A percentile compares a stretch with the other conserved stretches of the same genome.
Conservation (phyloP, 2,329 filamentous ascomycete species). For the Leptoxyphium fumago region DNA sequence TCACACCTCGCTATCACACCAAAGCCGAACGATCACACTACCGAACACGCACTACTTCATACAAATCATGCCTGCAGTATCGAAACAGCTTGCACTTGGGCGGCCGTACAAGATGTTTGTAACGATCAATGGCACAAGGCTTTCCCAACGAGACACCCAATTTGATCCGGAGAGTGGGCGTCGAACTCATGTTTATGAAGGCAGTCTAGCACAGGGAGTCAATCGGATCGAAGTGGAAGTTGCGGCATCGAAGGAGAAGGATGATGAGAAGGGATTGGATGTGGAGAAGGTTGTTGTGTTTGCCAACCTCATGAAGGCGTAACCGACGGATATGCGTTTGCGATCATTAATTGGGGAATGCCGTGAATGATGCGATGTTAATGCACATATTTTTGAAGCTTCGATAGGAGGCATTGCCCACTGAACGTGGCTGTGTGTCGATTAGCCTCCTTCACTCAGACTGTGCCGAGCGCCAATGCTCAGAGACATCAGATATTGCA, state of each 20-base stretch:
- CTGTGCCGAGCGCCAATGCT: too few species aligned
- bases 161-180: constrained; percentile 14
- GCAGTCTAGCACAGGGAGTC: constrained; percentile 53
- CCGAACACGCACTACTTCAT: constrained; percentile 54
- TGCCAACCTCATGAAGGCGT: constrained; percentile 49
- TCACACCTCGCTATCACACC: constrained; percentile 49
- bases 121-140: constrained; percentile 47
- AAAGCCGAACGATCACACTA: constrained; percentile 58
- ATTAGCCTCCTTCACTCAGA: too few species aligned
- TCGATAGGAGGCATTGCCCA: too few species aligned
- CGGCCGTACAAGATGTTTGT: constrained; percentile 68
- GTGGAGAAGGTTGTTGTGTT: constrained; percentile 67
- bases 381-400: too few species aligned
- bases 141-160: constrained; percentile 38
- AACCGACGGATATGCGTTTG: constrained; percentile 2
- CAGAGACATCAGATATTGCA: too few species aligned
- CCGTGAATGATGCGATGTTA: neutral
- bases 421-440: too few species aligned
- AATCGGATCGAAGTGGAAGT: constrained; percentile 70
- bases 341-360: neutral
- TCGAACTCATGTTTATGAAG: constrained; percentile 59
- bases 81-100: constrained; percentile 40
- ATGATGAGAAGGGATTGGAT: constrained; percentile 34
- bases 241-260: constrained; percentile 43
- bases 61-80: constrained; percentile 54